Percentiles rank a stretch among this genome's conserved stretches.
phyloP scores from a whole-genome alignment of 208 protist species.

The Giardia duodenalis region DNA sequence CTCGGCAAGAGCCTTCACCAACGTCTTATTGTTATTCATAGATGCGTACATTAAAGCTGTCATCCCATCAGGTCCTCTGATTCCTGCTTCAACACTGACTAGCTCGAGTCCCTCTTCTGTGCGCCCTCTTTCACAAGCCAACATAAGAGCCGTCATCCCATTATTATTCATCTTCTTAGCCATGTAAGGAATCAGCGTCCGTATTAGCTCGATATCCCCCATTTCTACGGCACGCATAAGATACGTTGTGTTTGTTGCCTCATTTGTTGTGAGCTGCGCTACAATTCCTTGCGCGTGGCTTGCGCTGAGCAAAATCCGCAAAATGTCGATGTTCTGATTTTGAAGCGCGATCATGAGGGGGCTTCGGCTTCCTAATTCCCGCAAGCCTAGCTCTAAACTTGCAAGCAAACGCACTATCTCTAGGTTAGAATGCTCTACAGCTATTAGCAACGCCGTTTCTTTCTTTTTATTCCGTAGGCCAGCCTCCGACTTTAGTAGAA shows the following conservation, averaged over 20 bases:
- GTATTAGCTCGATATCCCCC: background rate
- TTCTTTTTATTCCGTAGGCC: background rate
- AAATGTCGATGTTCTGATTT: background rate
- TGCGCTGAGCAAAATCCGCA: background rate
- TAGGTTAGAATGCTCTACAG: background rate
- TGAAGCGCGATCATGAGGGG: background rate
- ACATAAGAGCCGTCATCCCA: background rate
- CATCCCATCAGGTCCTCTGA: background rate
- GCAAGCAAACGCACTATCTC: background rate
- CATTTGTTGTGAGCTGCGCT: no score
- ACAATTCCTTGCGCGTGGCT: no score
- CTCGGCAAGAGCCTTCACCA: background rate
- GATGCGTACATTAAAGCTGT: background rate
- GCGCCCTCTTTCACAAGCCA: background rate
- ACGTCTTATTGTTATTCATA: background rate
- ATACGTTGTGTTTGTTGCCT: background rate
- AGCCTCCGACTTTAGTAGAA: background rate
- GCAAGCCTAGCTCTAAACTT: background rate
- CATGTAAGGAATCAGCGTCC: background rate
- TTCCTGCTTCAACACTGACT: background rate
- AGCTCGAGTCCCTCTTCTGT: background rate
- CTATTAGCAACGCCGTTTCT: background rate
- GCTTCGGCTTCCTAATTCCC: background rate
- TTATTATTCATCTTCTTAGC: background rate
- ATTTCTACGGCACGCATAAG: background rate